phyloP scores from a whole-genome alignment of 352 stramenopile genomes.

The Phytophthora vignae region DNA sequence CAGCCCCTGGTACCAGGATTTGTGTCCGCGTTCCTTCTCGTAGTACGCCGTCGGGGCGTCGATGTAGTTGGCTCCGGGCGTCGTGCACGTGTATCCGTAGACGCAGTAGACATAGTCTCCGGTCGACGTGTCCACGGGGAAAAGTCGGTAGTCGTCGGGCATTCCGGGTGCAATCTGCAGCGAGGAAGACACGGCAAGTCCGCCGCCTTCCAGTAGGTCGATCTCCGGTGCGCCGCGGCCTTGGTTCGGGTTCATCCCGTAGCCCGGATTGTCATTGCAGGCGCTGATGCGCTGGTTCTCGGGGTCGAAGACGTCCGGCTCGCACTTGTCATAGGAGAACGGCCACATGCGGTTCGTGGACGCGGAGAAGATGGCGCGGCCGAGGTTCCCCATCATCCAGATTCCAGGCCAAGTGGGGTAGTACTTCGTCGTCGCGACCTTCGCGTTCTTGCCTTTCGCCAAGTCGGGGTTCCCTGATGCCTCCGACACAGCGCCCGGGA shows the following conservation, averaged over 20 bases:
- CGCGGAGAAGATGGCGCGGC: constrained; percentile 93
- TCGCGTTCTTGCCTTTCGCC: constrained; percentile 47
- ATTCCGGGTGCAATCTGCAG: constrained; percentile 89
- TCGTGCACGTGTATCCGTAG: constrained; percentile 38
- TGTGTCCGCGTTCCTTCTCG: constrained; percentile 36
- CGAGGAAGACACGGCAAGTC: constrained; percentile 90
- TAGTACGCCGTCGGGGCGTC: constrained; percentile 44
- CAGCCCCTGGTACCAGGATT: constrained; percentile 56
- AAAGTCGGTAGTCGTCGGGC: constrained; percentile 61
- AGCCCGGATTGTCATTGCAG: constrained; percentile 92
- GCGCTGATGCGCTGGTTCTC: constrained; percentile 80
- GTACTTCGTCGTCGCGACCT: constrained; percentile 61
- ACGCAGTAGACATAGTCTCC: constrained; percentile 52
- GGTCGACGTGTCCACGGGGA: constrained; percentile 19
- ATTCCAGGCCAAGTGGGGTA: constrained; percentile 95
- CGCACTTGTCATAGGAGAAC: constrained; percentile 94
- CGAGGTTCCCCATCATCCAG: constrained; percentile 97
- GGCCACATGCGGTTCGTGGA: constrained; percentile 97
- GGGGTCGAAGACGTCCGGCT: constrained; percentile 63
- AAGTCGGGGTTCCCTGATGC: constrained; percentile 61
- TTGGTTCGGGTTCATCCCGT: constrained; percentile 84
- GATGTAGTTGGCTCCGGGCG: constrained; percentile 38
- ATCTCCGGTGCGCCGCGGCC: constrained; percentile 95
- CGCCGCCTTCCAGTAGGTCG: constrained; percentile 92
- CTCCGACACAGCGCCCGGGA: constrained; percentile 78